A percentile compares a stretch with the other conserved stretches of the same genome.
Conservation (phyloP, 139 green algal species). For the Asterochloris erici region DNA sequence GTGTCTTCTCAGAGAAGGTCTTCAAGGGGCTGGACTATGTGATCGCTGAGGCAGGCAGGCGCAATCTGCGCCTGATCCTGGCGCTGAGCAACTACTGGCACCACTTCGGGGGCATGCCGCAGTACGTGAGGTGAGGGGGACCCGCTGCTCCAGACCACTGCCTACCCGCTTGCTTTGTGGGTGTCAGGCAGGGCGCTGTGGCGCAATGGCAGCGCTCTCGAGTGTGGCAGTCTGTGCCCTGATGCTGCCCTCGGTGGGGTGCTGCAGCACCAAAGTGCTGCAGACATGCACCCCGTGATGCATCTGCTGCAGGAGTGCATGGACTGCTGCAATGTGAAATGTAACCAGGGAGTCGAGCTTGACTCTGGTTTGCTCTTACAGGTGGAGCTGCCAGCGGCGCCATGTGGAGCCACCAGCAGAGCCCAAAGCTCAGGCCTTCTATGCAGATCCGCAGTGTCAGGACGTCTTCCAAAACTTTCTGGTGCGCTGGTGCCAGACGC, state of each 20-base stretch:
- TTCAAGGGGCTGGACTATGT: constrained; percentile 62
- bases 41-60: constrained; percentile 37
- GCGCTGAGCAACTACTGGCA: constrained; percentile 72
- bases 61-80: constrained; percentile 53
- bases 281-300: background rate
- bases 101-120: constrained; percentile 73
- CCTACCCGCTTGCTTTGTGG: background rate
- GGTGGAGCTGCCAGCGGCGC: constrained; percentile 17
- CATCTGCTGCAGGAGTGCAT: too few species aligned
- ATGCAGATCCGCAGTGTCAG: constrained; percentile 39
- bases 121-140: constrained; percentile 65
- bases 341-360: too few species aligned
- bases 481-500: background rate
- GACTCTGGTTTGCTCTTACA: background rate
- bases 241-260: too few species aligned
- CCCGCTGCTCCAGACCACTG: background rate
- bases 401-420: background rate
- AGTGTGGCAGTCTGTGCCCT: too few species aligned
- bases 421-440: constrained; percentile 40
- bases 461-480: constrained; percentile 50
- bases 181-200: background rate
- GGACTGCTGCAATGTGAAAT: too few species aligned
- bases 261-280: too few species aligned
- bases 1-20: constrained; percentile 37
- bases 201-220: too few species aligned